Percentiles rank a stretch among this genome's conserved stretches.
Evolutionary conservation across 2,329 filamentous ascomycete species (phyloP).

Genomic region (Claviceps maximensis): DNA sequence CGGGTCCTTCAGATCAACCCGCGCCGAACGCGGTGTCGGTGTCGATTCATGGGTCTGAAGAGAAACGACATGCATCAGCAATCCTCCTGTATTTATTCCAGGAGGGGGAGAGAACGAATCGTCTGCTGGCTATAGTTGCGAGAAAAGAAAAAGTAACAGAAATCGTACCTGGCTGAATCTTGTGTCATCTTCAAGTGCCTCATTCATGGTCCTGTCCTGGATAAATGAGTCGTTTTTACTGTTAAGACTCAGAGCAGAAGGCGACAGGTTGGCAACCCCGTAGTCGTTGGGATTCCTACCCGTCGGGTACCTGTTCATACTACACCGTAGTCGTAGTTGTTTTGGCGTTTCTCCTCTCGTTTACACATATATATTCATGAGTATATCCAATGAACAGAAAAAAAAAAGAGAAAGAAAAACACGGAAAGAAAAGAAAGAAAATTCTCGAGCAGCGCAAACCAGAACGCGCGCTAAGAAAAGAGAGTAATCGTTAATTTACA

Average conservation of each 20-base stretch:
- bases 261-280: slow-evolving; percentile 18
- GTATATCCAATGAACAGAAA: slow-evolving; percentile 9
- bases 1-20: slow-evolving; percentile 52
- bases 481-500: not conserved
- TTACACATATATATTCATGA: slow-evolving; percentile 11
- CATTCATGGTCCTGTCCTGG: slow-evolving; percentile 29
- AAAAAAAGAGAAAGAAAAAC: too few species aligned
- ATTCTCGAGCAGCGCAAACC: not conserved
- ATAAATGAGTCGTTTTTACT: slow-evolving; percentile 45
- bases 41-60: not conserved
- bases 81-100: not conserved
- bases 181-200: slow-evolving; percentile 26
- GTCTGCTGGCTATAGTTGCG: not conserved
- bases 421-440: too few species aligned
- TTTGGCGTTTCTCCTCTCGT: not conserved
- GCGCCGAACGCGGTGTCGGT: slow-evolving; percentile 23
- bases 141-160: not conserved
- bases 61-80: not conserved
- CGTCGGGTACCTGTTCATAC: slow-evolving; percentile 28
- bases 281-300: slow-evolving; percentile 24
- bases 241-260: slow-evolving; percentile 24
- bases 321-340: slow-evolving; percentile 2
- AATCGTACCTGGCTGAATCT: slow-evolving; percentile 45
- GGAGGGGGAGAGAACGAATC: not conserved
- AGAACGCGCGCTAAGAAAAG: not conserved